Evolutionary conservation across 495 filamentous ascomycete genomes (phyloP).

Genomic region (Hypoxylon lenormandii): DNA sequence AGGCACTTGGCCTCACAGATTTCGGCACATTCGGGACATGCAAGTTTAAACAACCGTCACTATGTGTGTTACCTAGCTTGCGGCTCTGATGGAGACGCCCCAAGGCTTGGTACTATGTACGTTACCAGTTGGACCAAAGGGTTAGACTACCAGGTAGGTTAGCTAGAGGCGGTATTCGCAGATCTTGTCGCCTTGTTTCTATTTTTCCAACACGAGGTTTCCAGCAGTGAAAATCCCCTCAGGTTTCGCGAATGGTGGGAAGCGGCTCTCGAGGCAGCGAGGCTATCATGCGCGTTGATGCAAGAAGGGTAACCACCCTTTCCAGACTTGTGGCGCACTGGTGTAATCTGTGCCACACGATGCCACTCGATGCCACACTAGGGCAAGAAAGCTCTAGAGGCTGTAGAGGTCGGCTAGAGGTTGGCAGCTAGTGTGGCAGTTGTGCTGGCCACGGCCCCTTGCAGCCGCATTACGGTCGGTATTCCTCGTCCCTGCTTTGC

Average conservation of each 20-base stretch:
- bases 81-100: constrained; percentile 10
- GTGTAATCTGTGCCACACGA: constrained; percentile 24
- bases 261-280: constrained; percentile 24
- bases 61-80: background rate
- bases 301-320: constrained; percentile 32
- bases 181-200: constrained; percentile 22
- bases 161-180: constrained; percentile 24
- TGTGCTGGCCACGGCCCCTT: constrained; percentile 29
- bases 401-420: too few relatives aligned
- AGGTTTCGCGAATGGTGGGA: constrained; percentile 19
- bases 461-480: constrained; percentile 27
- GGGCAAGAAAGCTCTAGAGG: constrained; percentile 15
- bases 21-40: constrained; percentile 23
- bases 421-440: constrained; percentile 20
- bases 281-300: constrained; percentile 37
- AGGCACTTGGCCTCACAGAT: background rate
- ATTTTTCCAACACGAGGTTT: constrained; percentile 44
- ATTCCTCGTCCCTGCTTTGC: constrained; percentile 24
- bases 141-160: too few relatives aligned
- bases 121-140: background rate
- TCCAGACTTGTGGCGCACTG: constrained; percentile 23
- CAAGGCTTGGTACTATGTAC: constrained; percentile 1
- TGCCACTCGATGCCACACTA: constrained; percentile 11
- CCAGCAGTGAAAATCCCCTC: constrained; percentile 32
- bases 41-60: background rate